phyloP scores from a whole-genome alignment of 495 filamentous ascomycete genomes.

The Cetradonia linearis region DNA sequence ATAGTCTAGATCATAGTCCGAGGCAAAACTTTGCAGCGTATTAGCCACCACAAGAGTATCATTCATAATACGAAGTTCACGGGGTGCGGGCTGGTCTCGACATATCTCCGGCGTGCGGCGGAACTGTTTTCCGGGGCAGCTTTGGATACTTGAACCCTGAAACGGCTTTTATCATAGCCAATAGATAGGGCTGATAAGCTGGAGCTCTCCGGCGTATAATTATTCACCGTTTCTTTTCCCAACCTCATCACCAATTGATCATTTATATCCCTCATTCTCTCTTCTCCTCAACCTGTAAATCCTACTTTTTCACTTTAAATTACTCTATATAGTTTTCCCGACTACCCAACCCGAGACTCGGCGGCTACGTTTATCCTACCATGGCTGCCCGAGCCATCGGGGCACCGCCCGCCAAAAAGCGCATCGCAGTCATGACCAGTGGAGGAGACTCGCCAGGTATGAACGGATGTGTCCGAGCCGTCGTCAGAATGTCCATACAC shows the following conservation, averaged over 20 bases:
- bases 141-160: conserved; percentile 5
- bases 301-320: neutral
- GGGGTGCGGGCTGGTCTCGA: neutral
- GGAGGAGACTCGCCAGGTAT: conserved; percentile 97
- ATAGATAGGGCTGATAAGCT: conserved; percentile 1
- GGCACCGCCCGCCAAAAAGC: conserved; percentile 33
- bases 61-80: neutral
- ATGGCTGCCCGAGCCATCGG: conserved; percentile 19
- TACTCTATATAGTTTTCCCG: too few relatives aligned
- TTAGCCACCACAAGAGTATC: too few relatives aligned
- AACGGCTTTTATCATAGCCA: neutral
- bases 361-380: neutral
- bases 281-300: neutral
- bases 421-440: conserved; percentile 91
- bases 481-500: conserved; percentile 85
- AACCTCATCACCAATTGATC: neutral
- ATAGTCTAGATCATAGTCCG: neutral
- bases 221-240: conserved; percentile 7
- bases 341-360: neutral
- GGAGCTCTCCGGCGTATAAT: conserved; percentile 4
- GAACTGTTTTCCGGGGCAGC: conserved; percentile 4
- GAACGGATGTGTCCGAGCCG: conserved; percentile 89
- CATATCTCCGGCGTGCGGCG: neutral
- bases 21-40: too few relatives aligned
- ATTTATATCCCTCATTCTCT: neutral